Evolutionary conservation across 148 eudicot genomes (phyloP), one percentile per base, ranked within the genome.

Genomic region (Beta vulgaris): DNA sequence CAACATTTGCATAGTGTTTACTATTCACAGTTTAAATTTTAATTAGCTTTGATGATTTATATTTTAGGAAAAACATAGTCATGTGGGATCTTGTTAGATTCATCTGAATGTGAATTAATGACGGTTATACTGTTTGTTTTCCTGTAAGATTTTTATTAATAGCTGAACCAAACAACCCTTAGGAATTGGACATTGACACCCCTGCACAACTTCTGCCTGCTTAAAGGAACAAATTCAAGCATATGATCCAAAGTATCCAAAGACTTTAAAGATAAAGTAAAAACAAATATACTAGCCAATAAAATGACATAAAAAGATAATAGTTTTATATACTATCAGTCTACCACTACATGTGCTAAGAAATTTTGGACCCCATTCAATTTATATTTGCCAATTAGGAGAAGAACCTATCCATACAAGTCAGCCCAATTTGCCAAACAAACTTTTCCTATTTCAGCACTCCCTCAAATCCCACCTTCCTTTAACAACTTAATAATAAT

Each of bases 381-480:
- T 75, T 53, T 36, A 26, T 54, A 49, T 71, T 76, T 57, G 69
- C 78, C 75, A 81, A 77, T 68, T 29, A 62, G 61, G 80, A 69
- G 77, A 73, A 44, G 77, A 81, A 77, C n/a, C 72, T 73, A 73
- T 73, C 81, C 84, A 73, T 77, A 77, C 84, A 81, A 81, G 84
- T 81, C 84, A 81, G 75, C 81, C 77, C 80, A 72, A 43, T 77
- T 76, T 68, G 80, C 80, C 83, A 81, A 80, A 80, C 83, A 76
- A 64, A 25, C 71, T 59, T 76, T 69, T 40, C 71, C 72, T 34
- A 68, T 68, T 65, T 58, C 73, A 58, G 18, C 68, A 66, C 69
- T 66, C 61, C 65, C 37, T 49, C n/a, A 71, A 71, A 76, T 71
- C 76, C 67, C 73, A 64, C 73, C 67, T 6, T 57, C 49, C 68